Conservation (phyloP, 164 flowering plant species). For the Vitis rupestris region DNA sequence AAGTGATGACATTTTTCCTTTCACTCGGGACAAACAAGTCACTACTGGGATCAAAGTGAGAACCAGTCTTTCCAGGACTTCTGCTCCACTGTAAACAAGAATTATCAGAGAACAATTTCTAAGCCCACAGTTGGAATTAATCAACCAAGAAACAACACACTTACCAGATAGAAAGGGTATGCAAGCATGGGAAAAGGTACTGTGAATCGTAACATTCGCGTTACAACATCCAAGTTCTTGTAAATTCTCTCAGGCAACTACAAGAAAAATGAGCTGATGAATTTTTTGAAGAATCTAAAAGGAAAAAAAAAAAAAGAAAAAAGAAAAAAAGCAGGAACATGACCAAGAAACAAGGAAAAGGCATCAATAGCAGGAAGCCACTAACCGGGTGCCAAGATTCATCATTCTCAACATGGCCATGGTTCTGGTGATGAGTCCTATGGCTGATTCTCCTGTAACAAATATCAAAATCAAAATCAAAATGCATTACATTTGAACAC, state of each 20-base stretch:
- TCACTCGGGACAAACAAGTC: conserved; percentile 74
- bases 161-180: conserved; percentile 71
- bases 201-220: conserved; percentile 43
- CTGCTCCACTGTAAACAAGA: conserved; percentile 57
- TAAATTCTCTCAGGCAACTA: conserved; percentile 66
- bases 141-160: conserved; percentile 8
- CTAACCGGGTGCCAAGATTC: conserved; percentile 89
- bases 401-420: conserved; percentile 85
- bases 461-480: no score
- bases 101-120: no score
- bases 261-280: neutral
- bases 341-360: no score
- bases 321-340: no score
- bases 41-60: conserved; percentile 81
- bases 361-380: neutral
- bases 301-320: neutral
- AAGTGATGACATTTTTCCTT: conserved; percentile 66
- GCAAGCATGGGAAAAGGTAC: conserved; percentile 74
- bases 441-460: conserved; percentile 80
- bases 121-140: neutral
- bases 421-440: conserved; percentile 84
- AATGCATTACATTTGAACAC: neutral
- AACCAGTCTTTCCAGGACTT: conserved; percentile 93
- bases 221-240: conserved; percentile 38
- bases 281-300: neutral